Evolutionary conservation across 2,329 filamentous ascomycete species (phyloP).

Genomic region (Colletotrichum lini): DNA sequence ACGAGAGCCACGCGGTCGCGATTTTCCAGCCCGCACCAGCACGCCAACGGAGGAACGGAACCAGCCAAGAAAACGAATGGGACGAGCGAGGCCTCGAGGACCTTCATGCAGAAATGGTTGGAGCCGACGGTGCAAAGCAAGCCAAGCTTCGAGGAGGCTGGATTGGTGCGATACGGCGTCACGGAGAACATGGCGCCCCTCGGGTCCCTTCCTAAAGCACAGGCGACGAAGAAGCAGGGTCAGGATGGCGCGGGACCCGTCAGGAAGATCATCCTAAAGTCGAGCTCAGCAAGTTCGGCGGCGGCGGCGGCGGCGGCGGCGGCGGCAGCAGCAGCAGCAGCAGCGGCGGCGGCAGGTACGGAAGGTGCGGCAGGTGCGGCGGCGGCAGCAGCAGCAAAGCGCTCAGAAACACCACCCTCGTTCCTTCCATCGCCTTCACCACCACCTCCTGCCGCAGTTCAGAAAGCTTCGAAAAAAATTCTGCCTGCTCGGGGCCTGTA

Average conservation of each 20-base stretch:
- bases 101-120: slow-evolving; percentile 71
- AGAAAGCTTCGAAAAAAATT: slow-evolving; percentile 29
- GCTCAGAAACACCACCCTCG: slow-evolving; percentile 37
- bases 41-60: slow-evolving; percentile 45
- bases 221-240: slow-evolving; percentile 57
- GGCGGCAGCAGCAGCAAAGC: slow-evolving; percentile 29
- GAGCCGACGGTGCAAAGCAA: slow-evolving; percentile 72
- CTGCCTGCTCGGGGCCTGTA: slow-evolving; percentile 32
- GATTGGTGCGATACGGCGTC: slow-evolving; percentile 81
- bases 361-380: slow-evolving; percentile 29
- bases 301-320: slow-evolving; percentile 13
- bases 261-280: slow-evolving; percentile 64
- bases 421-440: slow-evolving; percentile 35
- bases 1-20: slow-evolving; percentile 69
- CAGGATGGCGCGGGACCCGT: slow-evolving; percentile 49
- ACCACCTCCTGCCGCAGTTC: slow-evolving; percentile 30
- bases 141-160: slow-evolving; percentile 84
- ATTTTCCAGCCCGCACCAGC: slow-evolving; percentile 67
- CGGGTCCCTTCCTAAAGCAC: slow-evolving; percentile 78
- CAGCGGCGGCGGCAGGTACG: slow-evolving; percentile 14
- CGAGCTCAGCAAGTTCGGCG: slow-evolving; percentile 45
- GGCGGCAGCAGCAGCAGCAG: too few species aligned
- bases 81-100: slow-evolving; percentile 56
- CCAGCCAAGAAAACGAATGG: slow-evolving; percentile 46
- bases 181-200: slow-evolving; percentile 88